Base-by-base conservation (phyloP, 2,329 filamentous ascomycete genomes). In the Teratosphaeria pseudoeucalypti region DNA sequence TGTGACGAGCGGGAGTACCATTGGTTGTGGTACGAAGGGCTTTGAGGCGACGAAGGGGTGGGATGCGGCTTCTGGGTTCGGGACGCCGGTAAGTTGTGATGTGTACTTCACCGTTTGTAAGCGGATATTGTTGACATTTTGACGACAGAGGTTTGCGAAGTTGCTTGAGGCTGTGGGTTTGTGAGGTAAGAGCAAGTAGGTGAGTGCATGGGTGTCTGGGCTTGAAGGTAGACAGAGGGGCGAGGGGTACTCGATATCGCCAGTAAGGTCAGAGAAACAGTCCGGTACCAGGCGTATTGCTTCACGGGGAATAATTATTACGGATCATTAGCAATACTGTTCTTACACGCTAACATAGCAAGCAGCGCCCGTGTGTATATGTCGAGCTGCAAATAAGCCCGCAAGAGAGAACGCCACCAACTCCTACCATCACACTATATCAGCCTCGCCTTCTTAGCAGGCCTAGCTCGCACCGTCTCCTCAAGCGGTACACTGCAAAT, bases 1-100 rank as follows among this genome's bases (percentile, higher is more conserved):
- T 64, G 75, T 72, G 64, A 76, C 65, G 37, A 72, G 70, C 39
- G 76, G 76, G 4, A 65, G 55, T 26, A 62, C 60, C 53, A 62
- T 59, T 37, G 68, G 68, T 2, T 70, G 68, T 58, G 66, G 67
- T 55, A 63, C 61, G 16, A 64, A 58, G 55, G 70, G 70, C 1
- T 72, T 72, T 64, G 66, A 69, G 1, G 69, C 70, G 1, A 63
- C 60, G 57, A 59, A 56, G 34, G 70, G 70, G 0, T 72, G 71
- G 71, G 70, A 72, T 60, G 66, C 70, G 12, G 70, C 71, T 1
- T 70, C 64, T 63, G 70, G 68, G 16, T 64, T 60, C 34, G 67
- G 68, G 6, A 69, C 66, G 23, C 68, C 68, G 53, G 43, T 49
- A n/a, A 49, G 43, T 49, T 2, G 43, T 6, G 16, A 43, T n/a